Base-by-base conservation (phyloP, 1,284 basidiomycete genomes). In the Rhodotorula sp. region DNA sequence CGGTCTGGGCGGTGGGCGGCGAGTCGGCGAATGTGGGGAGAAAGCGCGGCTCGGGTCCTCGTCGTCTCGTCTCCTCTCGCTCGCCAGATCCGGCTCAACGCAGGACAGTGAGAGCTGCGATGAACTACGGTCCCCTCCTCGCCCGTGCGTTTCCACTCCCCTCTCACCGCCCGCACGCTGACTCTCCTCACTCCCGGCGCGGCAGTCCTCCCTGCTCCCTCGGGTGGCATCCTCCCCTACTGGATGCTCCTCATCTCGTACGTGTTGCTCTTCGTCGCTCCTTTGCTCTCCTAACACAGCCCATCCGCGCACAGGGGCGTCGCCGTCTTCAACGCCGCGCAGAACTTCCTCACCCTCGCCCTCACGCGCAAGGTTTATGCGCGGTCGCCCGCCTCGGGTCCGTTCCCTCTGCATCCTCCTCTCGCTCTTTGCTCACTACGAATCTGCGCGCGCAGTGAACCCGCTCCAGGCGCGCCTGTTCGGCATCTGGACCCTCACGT, bases 381-480 rank as follows among this genome's bases (percentile, higher is more conserved):
- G 70, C 85, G 85, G 36, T 84, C 87, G 22, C 83, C 88, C 1
- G 78, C 81, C 9, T 76, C 83, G 74, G 81, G 84, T 87, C 60
- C 74, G 70, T 64, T 5, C 29, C 25, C 17, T 19, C 48, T n/a
- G n/a, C 0, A 58, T 44, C 60, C 48, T 65, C 12, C 4, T 32
- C 36, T 29, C 3, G 41, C 22, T 68, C 50, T 19, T 29, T 8
- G 19, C 2, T 12, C 50, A n/a, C 9, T n/a, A 12, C 17, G 32
- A 19, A 7, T 21, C 21, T 34, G n/a, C 81, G n/a, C 50, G 2
- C 50, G 50, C 50, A 95, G 94, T 97, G 32, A 94, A 90, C 17
- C 83, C 85, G 25, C 85, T 97, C 25, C 91, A 94, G 73, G 90
- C 91, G 44, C 87, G 94, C 55, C 91, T 92, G 2, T 96, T 96